Percentiles rank a stretch among this genome's conserved stretches.
phyloP scores from a whole-genome alignment of 2,329 filamentous ascomycete genomes.

The Diaporthe helianthi region DNA sequence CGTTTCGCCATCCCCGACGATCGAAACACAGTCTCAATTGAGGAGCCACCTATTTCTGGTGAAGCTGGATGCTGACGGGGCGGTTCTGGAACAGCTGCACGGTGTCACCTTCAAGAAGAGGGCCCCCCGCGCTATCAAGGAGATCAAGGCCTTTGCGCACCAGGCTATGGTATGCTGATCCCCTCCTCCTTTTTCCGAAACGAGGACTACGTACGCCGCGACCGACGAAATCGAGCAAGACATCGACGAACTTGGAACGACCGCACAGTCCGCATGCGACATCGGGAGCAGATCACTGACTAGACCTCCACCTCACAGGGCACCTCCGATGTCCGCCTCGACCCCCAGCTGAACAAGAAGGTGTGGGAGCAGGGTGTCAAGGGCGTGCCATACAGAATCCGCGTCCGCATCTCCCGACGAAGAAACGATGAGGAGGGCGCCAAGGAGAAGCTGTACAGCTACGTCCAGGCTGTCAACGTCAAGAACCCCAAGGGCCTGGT shows the following conservation, averaged over 20 bases:
- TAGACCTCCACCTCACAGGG: conserved; percentile 64
- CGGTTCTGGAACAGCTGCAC: conserved; percentile 72
- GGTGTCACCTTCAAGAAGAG: conserved; percentile 99
- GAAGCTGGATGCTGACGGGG: conserved; percentile 44
- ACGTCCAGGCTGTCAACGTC: conserved; percentile 99
- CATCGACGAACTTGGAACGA: neutral
- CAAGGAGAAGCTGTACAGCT: conserved; percentile 99
- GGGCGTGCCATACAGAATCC: conserved; percentile 96
- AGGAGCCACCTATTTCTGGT: conserved; percentile 36
- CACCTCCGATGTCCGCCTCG: conserved; percentile 94
- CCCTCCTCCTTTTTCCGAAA: conserved; percentile 29
- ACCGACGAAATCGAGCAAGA: conserved; percentile 2
- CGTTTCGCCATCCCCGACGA: conserved; percentile 51
- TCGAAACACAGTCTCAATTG: conserved; percentile 41
- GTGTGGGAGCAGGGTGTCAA: conserved; percentile 99
- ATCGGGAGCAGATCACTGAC: conserved; percentile 25
- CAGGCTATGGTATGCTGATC: conserved; percentile 87
- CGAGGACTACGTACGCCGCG: conserved; percentile 6
- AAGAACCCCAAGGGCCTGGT: conserved; percentile 98
- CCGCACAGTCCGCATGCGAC: neutral
- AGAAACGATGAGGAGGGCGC: conserved; percentile 99
- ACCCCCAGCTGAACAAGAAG: conserved; percentile 99
- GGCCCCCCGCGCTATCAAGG: conserved; percentile 98
- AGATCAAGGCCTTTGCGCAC: conserved; percentile 94
- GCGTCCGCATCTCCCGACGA: conserved; percentile 98